These are phyloP conservation scores for Xerocomellus intermedius DNA, from an alignment of 768 basidiomycete species.

Conservation along the genomic window DNA sequence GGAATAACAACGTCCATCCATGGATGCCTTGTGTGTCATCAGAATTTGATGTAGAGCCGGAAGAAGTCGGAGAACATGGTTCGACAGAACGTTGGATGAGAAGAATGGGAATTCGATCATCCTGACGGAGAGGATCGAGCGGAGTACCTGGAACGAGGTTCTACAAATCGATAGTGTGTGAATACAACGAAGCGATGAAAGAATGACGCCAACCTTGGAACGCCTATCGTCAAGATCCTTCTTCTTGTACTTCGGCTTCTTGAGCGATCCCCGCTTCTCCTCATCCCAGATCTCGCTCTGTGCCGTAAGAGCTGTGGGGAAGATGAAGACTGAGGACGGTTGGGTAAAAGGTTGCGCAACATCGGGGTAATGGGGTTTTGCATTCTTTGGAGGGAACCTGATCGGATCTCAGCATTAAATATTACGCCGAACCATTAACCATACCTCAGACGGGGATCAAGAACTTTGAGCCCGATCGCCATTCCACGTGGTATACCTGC, in stretches of 20 bases:
- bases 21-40: slow-evolving; percentile 50
- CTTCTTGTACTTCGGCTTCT: slow-evolving; percentile 71
- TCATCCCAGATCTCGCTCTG: slow-evolving; percentile 72
- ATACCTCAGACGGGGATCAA: slow-evolving; percentile 86
- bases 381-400: slow-evolving; percentile 85
- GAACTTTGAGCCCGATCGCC: slow-evolving; percentile 73
- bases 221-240: slow-evolving; percentile 84
- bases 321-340: slow-evolving; percentile 32
- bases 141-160: slow-evolving; percentile 75
- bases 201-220: slow-evolving; percentile 50
- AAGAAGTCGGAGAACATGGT: slow-evolving; percentile 18
- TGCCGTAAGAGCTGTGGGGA: slow-evolving; percentile 60
- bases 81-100: slow-evolving; percentile 79
- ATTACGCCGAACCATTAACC: slow-evolving; percentile 17
- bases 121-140: slow-evolving; percentile 64
- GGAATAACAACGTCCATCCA: slow-evolving; percentile 87
- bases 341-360: slow-evolving; percentile 24
- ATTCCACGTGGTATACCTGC: slow-evolving; percentile 70
- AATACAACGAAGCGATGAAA: background rate
- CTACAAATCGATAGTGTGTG: slow-evolving; percentile 36
- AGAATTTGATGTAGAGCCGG: slow-evolving; percentile 16
- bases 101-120: slow-evolving; percentile 81
- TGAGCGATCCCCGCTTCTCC: slow-evolving; percentile 49
- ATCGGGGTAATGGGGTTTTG: slow-evolving; percentile 41
- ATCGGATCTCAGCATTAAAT: background rate